Percentiles rank a stretch among this genome's conserved stretches.
These are phyloP conservation scores for Pseudogymnoascus sp. DNA, from an alignment of 2,329 filamentous ascomycete genomes.

Conservation along the genomic window DNA sequence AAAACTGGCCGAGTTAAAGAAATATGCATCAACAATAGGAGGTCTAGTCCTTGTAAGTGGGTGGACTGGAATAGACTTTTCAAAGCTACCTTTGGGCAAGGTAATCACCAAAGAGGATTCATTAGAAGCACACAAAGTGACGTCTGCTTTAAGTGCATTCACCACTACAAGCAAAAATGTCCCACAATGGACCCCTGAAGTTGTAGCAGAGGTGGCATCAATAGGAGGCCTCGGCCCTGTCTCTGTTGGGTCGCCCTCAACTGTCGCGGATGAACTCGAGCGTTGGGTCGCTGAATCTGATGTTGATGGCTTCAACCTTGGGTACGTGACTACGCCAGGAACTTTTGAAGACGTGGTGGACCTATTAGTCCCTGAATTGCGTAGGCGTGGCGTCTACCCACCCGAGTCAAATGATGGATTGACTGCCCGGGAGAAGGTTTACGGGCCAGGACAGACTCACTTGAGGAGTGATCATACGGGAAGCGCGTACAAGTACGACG, in stretches of 20 bases:
- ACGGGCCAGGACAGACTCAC: constrained; percentile 49
- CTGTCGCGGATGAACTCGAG: constrained; percentile 61
- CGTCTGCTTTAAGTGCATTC: constrained; percentile 41
- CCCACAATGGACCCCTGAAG: constrained; percentile 60
- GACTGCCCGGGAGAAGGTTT: constrained; percentile 53
- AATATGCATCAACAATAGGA: constrained; percentile 56
- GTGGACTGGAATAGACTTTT: constrained; percentile 63
- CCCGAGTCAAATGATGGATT: constrained; percentile 30
- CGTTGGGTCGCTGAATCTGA: constrained; percentile 61
- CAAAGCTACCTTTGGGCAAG: constrained; percentile 48
- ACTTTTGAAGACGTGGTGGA: constrained; percentile 63
- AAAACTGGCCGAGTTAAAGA: constrained; percentile 54
- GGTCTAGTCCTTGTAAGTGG: constrained; percentile 63
- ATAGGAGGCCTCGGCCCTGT: constrained; percentile 58
- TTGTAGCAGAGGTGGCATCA: constrained; percentile 59
- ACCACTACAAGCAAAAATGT: constrained; percentile 42
- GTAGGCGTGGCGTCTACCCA: constrained; percentile 45
- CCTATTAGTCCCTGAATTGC: constrained; percentile 56
- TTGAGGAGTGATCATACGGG: constrained; percentile 53
- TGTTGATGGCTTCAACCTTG: constrained; percentile 68
- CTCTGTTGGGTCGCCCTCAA: constrained; percentile 36
- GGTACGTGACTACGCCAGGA: constrained; percentile 57
- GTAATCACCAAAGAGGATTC: constrained; percentile 49
- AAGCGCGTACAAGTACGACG: constrained; percentile 52
- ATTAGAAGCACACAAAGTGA: constrained; percentile 44